Base-by-base conservation (phyloP, 371 early-diverging fungal species). In the Neoconidiobolus thromboides region DNA sequence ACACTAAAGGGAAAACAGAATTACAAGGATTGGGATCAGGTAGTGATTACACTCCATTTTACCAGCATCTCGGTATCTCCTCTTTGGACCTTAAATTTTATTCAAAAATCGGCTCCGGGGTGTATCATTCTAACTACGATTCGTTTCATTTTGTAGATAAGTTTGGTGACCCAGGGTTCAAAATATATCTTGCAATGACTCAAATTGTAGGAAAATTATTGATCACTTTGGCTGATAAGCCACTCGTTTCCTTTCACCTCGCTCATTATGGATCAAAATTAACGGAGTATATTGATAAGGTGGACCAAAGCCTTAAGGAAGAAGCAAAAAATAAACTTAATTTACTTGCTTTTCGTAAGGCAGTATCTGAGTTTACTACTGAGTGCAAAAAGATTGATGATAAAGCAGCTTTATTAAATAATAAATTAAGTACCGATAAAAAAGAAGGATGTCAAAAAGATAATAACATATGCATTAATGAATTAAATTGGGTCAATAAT, bases 81-180 rank as follows among this genome's bases (percentile, higher is more conserved):
- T 55, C 55, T 4, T 3, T 49, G 14, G 26, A 49, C 49, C 38
- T 55, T 12, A 39, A 5, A 10, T 55, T 55, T 36, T 26, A 26
- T 26, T 9, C 9, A 5, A 5, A 7, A 3, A 15, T 6, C 36
- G 55, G 43, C 3, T 55, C 55, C 3, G 55, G 55, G 4, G 55
- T 55, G 5, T 55, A 55, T 36, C 55, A 55, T 55, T 41, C 42
- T 39, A 55, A 55, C 43, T 55, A 55, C 55, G 55, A 55, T 36
- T 10, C 10, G 3, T 55, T 55, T 39, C 55, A 55, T 14, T 55
- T 10, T 14, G 43, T 55, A 4, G 55, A 55, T 14, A 55, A 55
- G 43, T 55, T 55, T 14, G 5, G 36, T 3, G 55, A 55, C 36
- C 37, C 55, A 4, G 37, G 36, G 3, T 55, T 55, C 55, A 4